These are phyloP conservation scores for Cladorrhinum sp. DNA, from an alignment of 2,329 filamentous ascomycete genomes.

Conservation along the genomic window DNA sequence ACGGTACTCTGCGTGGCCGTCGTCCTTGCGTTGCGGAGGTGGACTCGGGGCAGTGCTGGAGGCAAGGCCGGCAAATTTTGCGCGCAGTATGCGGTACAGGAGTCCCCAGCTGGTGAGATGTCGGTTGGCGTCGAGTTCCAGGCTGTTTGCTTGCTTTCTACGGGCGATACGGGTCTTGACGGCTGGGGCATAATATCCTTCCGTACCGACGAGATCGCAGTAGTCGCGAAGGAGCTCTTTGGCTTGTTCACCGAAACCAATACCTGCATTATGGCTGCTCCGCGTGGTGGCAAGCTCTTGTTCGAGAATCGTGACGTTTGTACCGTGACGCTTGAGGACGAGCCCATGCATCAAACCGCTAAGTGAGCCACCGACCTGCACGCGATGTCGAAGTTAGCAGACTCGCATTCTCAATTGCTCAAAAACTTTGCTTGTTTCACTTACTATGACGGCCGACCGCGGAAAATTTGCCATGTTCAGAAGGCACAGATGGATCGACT, in stretches of 20 bases:
- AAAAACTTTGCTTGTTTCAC: no score
- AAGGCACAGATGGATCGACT: no score
- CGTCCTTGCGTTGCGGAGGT: constrained; percentile 10
- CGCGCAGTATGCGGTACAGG: constrained; percentile 37
- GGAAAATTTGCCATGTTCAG: no score
- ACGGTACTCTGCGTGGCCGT: constrained; percentile 22
- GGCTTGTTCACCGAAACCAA: constrained; percentile 34
- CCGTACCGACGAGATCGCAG: constrained; percentile 29
- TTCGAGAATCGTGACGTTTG: constrained; percentile 37
- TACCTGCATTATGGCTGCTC: constrained; percentile 40
- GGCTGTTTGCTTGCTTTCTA: constrained; percentile 12
- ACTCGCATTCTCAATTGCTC: no score
- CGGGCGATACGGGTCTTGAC: constrained; percentile 12
- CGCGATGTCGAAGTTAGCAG: no score
- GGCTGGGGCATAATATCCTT: constrained; percentile 7
- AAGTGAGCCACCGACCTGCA: constrained; percentile 37
- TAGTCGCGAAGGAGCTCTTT: constrained; percentile 34
- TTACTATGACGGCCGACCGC: no score
- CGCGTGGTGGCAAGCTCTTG: constrained; percentile 34
- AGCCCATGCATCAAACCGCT: constrained; percentile 33
- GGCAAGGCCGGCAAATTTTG: constrained; percentile 36
- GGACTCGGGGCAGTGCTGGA: constrained; percentile 23
- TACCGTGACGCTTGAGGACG: constrained; percentile 32
- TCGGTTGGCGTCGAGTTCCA: constrained; percentile 24
- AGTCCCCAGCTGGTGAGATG: constrained; percentile 41